A percentile compares a stretch with the other conserved stretches of the same genome.
These are phyloP conservation scores for Oryza meyeriana DNA, from an alignment of 176 grass and related monocot genomes.

Conservation along the genomic window DNA sequence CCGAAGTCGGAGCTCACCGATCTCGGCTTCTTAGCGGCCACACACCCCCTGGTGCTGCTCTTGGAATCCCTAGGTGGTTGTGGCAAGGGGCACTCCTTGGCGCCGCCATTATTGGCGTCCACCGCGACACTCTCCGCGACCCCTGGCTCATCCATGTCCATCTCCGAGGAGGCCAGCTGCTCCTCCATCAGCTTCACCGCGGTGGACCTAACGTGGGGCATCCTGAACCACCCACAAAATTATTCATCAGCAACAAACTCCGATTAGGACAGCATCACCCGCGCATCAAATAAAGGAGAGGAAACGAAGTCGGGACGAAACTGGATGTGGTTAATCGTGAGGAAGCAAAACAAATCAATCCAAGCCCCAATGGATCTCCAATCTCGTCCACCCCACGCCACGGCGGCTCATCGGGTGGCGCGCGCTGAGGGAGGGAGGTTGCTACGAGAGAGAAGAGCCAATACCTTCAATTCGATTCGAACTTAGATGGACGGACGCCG, in stretches of 20 bases:
- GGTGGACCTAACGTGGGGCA: background rate
- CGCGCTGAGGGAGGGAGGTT: too few relatives aligned
- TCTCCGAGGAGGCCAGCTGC: conserved; percentile 34
- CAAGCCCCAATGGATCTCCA: background rate
- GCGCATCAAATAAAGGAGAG: background rate
- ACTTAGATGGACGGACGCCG: background rate
- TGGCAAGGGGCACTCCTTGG: conserved; percentile 47
- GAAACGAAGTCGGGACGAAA: background rate
- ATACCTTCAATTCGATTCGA: background rate
- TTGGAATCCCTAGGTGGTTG: conserved; percentile 31
- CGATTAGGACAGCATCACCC: background rate
- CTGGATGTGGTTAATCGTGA: background rate
- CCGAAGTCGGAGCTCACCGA: conserved; percentile 58
- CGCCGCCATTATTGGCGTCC: conserved; percentile 50
- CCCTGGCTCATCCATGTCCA: conserved; percentile 61
- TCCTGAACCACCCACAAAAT: background rate
- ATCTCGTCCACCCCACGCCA: background rate
- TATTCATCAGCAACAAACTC: background rate
- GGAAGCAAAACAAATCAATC: background rate
- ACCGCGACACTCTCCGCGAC: conserved; percentile 13
- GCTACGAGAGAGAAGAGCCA: too few relatives aligned
- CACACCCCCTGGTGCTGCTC: conserved; percentile 30
- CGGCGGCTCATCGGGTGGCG: background rate
- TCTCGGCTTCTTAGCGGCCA: conserved; percentile 51
- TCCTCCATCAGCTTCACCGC: conserved; percentile 23